phyloP scores from a whole-genome alignment of 2,329 filamentous ascomycete genomes.

The Endothia cerciana region DNA sequence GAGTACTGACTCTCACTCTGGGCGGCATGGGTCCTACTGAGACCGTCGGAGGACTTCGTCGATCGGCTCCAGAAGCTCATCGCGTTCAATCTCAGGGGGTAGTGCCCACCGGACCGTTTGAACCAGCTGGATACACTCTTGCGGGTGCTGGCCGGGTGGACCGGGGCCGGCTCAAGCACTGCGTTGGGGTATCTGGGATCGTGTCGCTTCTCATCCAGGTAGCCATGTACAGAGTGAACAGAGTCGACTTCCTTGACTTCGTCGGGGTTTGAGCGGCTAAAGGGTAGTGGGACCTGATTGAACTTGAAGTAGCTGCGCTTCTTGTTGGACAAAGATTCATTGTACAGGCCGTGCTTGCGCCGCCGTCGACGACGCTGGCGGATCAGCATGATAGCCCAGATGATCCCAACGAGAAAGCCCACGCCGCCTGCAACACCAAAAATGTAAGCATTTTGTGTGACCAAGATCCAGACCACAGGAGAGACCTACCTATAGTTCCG shows the following conservation, averaged over 20 bases:
- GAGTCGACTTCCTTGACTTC: slow-evolving; percentile 4
- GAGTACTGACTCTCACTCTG: slow-evolving; percentile 6
- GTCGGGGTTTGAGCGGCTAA: slow-evolving; percentile 1
- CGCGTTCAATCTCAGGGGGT: slow-evolving; percentile 24
- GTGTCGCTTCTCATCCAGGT: slow-evolving; percentile 22
- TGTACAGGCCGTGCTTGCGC: not conserved
- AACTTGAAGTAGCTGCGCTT: slow-evolving; percentile 8
- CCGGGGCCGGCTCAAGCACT: slow-evolving; percentile 10
- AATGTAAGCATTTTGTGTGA: too few species aligned
- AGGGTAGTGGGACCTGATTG: not conserved
- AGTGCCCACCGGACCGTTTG: slow-evolving; percentile 16
- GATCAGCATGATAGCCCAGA: slow-evolving; percentile 21
- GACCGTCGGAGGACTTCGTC: not conserved
- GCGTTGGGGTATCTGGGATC: slow-evolving; percentile 17
- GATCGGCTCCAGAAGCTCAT: slow-evolving; percentile 4
- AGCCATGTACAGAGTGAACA: slow-evolving; percentile 10
- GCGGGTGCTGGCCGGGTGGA: slow-evolving; percentile 23
- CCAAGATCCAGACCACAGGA: too few species aligned
- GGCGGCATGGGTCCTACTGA: slow-evolving; percentile 2
- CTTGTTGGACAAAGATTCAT: slow-evolving; percentile 4
- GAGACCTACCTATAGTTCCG: slow-evolving; percentile 20
- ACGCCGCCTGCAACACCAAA: slow-evolving; percentile 7
- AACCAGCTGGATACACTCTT: slow-evolving; percentile 26
- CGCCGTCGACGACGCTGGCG: slow-evolving; percentile 18
- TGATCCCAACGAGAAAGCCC: slow-evolving; percentile 19